Conservation (phyloP, 2,329 filamentous ascomycete genomes). For the Tricladium varicosporioides region DNA sequence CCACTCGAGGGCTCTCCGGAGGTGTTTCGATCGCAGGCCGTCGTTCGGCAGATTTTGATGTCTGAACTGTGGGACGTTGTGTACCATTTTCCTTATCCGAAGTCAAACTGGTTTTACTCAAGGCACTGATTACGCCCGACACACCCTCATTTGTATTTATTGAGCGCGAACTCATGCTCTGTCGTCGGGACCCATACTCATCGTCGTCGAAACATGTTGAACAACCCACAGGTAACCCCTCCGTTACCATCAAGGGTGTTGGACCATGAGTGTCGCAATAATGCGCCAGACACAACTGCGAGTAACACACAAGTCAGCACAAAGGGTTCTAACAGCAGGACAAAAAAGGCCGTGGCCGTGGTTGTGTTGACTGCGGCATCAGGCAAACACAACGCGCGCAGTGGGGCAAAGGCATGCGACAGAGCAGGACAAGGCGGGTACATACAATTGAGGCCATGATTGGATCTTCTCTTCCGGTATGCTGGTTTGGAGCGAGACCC, state of each 20-base stretch:
- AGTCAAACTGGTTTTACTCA: constrained; percentile 16
- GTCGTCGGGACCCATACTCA: constrained; percentile 23
- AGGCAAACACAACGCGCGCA: constrained; percentile 14
- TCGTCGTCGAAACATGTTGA: constrained; percentile 55
- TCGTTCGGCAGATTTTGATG: constrained; percentile 33
- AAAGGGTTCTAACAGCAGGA: neutral
- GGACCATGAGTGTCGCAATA: constrained; percentile 71
- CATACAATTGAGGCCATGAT: constrained; percentile 36
- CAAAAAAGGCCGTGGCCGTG: constrained; percentile 3
- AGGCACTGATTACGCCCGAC: constrained; percentile 11
- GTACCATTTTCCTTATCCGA: constrained; percentile 20
- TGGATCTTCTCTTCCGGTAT: constrained; percentile 12
- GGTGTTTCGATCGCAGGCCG: constrained; percentile 53
- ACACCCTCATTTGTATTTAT: constrained; percentile 23
- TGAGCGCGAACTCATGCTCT: constrained; percentile 28
- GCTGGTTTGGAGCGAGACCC: constrained; percentile 5
- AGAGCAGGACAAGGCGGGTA: constrained; percentile 3
- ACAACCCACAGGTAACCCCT: constrained; percentile 61
- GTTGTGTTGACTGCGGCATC: constrained; percentile 13
- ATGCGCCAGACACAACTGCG: constrained; percentile 65
- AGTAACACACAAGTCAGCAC: constrained; percentile 19
- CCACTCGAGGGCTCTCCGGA: constrained; percentile 52
- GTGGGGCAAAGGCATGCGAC: constrained; percentile 18
- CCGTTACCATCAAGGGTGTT: constrained; percentile 68
- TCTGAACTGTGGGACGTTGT: constrained; percentile 1